These are phyloP conservation scores for Rubus idaeus DNA, from an alignment of 306 rosid genomes.

Conservation along the genomic window DNA sequence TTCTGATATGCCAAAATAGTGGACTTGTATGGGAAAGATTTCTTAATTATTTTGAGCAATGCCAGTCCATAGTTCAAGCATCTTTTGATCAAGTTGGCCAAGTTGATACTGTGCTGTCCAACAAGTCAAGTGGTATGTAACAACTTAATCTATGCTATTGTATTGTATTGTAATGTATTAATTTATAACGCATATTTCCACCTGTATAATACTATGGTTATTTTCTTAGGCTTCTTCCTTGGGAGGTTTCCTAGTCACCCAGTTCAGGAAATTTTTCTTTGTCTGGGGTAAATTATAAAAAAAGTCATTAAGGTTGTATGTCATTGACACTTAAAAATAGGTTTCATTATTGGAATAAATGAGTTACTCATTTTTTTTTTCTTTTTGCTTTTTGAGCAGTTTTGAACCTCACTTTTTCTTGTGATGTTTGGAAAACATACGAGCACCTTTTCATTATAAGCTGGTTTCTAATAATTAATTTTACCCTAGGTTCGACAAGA, in stretches of 20 bases:
- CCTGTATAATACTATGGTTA: background rate
- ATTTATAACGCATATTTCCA: background rate
- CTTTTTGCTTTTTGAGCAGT: too few relatives aligned
- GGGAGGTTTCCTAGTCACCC: background rate
- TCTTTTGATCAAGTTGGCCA: conserved; percentile 36
- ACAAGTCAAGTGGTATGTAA: conserved; percentile 52
- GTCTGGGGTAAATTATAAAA: background rate
- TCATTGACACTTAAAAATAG: background rate
- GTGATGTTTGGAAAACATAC: too few relatives aligned
- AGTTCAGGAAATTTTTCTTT: background rate
- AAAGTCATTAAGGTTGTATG: background rate
- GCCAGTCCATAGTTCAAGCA: conserved; percentile 41
- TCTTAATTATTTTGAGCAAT: conserved; percentile 44
- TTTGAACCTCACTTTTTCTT: too few relatives aligned
- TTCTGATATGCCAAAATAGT: conserved; percentile 52
- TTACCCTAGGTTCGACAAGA: too few relatives aligned
- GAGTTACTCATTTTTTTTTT: too few relatives aligned
- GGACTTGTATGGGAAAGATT: conserved; percentile 59
- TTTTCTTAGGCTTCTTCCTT: background rate
- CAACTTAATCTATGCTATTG: conserved; percentile 5
- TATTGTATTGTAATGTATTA: background rate
- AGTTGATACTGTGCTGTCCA: conserved; percentile 28
- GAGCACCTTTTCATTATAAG: too few relatives aligned
- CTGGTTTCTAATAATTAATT: too few relatives aligned
- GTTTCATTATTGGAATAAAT: background rate